Evolutionary conservation across 1,284 basidiomycete genomes (phyloP).

Genomic region (Sanguinoderma infundibulare): DNA sequence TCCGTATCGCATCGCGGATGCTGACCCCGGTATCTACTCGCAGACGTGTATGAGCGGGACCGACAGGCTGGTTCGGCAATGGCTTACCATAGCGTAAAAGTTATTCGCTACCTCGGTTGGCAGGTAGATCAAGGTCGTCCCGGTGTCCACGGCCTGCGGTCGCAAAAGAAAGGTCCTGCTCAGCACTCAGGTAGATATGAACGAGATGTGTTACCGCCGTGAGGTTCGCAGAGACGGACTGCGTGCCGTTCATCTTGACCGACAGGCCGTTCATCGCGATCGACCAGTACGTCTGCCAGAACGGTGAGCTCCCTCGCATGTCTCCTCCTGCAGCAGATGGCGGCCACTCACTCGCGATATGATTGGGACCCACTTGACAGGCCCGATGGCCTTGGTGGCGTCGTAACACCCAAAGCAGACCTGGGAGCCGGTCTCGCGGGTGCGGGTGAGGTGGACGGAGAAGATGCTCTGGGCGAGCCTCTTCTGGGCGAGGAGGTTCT

Average conservation of each 20-base stretch:
- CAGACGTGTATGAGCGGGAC: background rate
- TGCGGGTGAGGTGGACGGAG: slow-evolving; percentile 58
- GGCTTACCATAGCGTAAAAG: slow-evolving; percentile 47
- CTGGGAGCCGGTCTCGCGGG: slow-evolving; percentile 51
- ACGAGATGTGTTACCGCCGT: slow-evolving; percentile 40
- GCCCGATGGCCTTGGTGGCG: slow-evolving; percentile 48
- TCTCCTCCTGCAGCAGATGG: background rate
- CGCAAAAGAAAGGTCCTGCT: background rate
- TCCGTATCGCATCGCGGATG: slow-evolving; percentile 45
- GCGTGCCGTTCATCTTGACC: slow-evolving; percentile 37
- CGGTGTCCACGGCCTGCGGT: slow-evolving; percentile 62
- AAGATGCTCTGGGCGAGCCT: slow-evolving; percentile 54
- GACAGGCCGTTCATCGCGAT: slow-evolving; percentile 48
- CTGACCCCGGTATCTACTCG: slow-evolving; percentile 54
- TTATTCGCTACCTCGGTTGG: slow-evolving; percentile 41
- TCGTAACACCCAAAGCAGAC: slow-evolving; percentile 66
- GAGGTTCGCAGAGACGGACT: slow-evolving; percentile 29
- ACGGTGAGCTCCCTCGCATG: background rate
- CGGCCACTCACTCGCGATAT: slow-evolving; percentile 44
- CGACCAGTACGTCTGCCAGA: slow-evolving; percentile 58
- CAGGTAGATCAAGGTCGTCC: slow-evolving; percentile 62
- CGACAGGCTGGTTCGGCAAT: background rate
- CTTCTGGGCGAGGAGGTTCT: slow-evolving; percentile 55
- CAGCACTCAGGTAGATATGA: background rate
- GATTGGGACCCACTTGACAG: slow-evolving; percentile 56